These are phyloP conservation scores for Zanthoxylum bungeanum DNA, from an alignment of 345 rosid genomes.

Conservation along the genomic window DNA sequence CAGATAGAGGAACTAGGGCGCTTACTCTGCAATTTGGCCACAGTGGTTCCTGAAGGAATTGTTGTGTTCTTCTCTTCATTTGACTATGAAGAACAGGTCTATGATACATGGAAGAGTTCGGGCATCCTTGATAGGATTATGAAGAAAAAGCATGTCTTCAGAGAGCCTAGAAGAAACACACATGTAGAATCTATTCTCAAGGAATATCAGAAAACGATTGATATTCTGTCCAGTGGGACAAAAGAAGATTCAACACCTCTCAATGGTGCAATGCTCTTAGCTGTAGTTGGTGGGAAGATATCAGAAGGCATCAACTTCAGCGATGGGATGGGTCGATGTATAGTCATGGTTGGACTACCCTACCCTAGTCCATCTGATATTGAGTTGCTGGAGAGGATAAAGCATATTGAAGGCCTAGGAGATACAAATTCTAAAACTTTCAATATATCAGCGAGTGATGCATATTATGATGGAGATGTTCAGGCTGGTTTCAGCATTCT, in stretches of 20 bases:
- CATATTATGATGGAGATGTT: conserved; percentile 45
- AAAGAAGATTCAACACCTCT: conserved; percentile 29
- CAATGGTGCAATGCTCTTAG: conserved; percentile 80
- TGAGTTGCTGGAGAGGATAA: conserved; percentile 83
- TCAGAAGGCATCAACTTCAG: conserved; percentile 99
- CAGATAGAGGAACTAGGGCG: conserved; percentile 89
- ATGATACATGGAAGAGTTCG: conserved; percentile 67
- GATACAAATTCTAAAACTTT: conserved; percentile 35
- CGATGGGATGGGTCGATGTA: conserved; percentile 92
- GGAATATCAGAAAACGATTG: conserved; percentile 73
- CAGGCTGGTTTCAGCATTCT: conserved; percentile 66
- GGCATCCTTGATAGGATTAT: conserved; percentile 74
- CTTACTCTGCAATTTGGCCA: conserved; percentile 74
- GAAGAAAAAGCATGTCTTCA: conserved; percentile 72
- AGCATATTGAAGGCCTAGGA: conserved; percentile 75
- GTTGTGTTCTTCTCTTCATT: conserved; percentile 94
- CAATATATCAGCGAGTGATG: conserved; percentile 36
- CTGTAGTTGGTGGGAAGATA: conserved; percentile 95
- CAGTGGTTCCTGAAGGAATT: conserved; percentile 83
- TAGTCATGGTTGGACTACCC: conserved; percentile 97
- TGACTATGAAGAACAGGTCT: conserved; percentile 77
- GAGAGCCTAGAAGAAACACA: conserved; percentile 78
- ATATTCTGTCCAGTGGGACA: conserved; percentile 18
- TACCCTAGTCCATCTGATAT: conserved; percentile 82
- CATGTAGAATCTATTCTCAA: conserved; percentile 72